Percentiles rank a stretch among this genome's conserved stretches.
phyloP scores from a whole-genome alignment of 139 green algal species.

The Chlorella sp. region DNA sequence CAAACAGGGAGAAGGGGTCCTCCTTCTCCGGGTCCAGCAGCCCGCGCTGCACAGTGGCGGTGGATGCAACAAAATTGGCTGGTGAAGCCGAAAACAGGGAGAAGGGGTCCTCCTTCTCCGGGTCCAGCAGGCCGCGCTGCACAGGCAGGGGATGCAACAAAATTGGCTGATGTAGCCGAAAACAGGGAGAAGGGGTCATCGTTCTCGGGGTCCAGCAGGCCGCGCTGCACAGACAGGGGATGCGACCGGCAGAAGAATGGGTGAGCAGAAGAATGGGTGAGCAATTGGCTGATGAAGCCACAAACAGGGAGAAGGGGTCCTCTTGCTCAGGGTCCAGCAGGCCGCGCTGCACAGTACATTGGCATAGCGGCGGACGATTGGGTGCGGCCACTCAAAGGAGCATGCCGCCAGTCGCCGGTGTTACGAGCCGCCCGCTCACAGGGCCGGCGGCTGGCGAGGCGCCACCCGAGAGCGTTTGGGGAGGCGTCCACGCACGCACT shows the following conservation, averaged over 20 bases:
- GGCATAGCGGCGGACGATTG: no score
- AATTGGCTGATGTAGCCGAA: conserved; percentile 58
- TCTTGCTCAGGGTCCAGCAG: conserved; percentile 90
- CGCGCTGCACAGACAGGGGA: not conserved
- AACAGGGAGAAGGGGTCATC: conserved; percentile 99
- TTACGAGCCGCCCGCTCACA: no score
- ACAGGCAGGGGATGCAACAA: no score
- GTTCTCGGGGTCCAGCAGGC: conserved; percentile 84
- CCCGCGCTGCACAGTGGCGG: conserved; percentile 23
- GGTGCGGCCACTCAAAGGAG: no score
- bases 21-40: conserved; percentile 91
- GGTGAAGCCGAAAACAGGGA: conserved; percentile 86
- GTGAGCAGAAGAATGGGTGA: no score
- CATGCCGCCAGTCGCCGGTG: no score
- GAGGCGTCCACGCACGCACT: no score
- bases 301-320: conserved; percentile 32
- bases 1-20: conserved; percentile 97
- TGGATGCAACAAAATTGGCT: no score
- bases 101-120: conserved; percentile 98
- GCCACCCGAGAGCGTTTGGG: no score
- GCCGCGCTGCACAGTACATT: conserved; percentile 20
- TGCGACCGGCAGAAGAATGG: no score
- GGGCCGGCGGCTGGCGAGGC: no score
- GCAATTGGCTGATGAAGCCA: not conserved
- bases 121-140: conserved; percentile 60